Conservation (phyloP, 306 rosid species). For the Quercus dentata region DNA sequence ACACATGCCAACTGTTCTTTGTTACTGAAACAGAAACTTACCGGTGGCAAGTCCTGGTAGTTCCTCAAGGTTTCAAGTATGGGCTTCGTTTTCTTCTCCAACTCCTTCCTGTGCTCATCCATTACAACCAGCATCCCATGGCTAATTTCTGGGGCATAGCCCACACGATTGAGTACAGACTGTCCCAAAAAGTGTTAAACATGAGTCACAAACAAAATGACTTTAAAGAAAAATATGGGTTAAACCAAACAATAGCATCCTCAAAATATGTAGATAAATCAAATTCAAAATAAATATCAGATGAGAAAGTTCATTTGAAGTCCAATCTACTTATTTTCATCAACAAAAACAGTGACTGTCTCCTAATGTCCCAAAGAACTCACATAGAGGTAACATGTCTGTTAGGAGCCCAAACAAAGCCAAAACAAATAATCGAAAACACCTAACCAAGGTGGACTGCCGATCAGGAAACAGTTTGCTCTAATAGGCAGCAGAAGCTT, state of each 20-base stretch:
- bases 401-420: too few relatives aligned
- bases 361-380: neutral
- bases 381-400: neutral
- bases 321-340: too few relatives aligned
- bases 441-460: too few relatives aligned
- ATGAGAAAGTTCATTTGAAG: neutral
- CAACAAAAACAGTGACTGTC: too few relatives aligned
- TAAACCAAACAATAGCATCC: neutral
- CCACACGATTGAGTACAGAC: slow-evolving; percentile 77
- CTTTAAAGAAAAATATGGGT: slow-evolving; percentile 1
- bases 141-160: slow-evolving; percentile 84
- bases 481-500: too few relatives aligned
- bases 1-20: neutral
- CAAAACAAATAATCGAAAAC: too few relatives aligned
- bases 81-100: slow-evolving; percentile 94
- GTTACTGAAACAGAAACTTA: slow-evolving; percentile 10
- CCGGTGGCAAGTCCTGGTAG: slow-evolving; percentile 96
- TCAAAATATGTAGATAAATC: neutral
- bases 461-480: too few relatives aligned
- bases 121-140: slow-evolving; percentile 80
- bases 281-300: neutral
- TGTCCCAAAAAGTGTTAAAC: slow-evolving; percentile 33
- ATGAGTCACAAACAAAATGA: neutral
- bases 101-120: slow-evolving; percentile 86
- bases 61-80: slow-evolving; percentile 83